Evolutionary conservation across 345 rosid genomes (phyloP).

Genomic region (Linum usitatissimum): DNA sequence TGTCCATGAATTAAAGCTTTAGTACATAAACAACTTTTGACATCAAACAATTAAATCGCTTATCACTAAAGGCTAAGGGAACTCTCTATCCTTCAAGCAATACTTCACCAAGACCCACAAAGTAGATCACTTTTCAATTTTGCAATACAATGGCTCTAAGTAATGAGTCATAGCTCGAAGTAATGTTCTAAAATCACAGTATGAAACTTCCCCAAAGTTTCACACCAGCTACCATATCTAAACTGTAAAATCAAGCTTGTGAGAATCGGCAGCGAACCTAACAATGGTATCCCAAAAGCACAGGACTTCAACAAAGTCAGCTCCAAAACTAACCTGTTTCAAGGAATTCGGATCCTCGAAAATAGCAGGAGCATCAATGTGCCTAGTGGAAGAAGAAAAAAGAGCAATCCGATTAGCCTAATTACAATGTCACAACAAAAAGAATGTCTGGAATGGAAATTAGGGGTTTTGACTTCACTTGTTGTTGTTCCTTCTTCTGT

Average conservation of each 20-base stretch:
- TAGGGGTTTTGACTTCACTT: constrained; percentile 22
- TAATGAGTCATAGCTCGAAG: not conserved
- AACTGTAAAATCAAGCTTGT: not conserved
- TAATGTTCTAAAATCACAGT: not conserved
- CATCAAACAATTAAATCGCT: not conserved
- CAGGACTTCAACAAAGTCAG: not conserved
- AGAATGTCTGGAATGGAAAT: not conserved
- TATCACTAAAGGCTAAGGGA: not conserved
- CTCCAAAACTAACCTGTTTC: constrained; percentile 38
- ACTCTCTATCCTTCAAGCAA: not conserved
- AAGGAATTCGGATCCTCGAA: constrained; percentile 77
- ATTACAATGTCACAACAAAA: not conserved
- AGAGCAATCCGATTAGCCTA: not conserved
- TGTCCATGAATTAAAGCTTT: not conserved
- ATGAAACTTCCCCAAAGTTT: not conserved
- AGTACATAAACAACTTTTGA: too few species aligned
- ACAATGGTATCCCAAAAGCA: not conserved
- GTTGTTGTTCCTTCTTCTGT: constrained; percentile 54
- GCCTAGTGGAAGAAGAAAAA: constrained; percentile 25
- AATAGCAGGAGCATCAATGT: constrained; percentile 42
- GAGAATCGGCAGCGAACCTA: not conserved
- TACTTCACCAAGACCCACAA: not conserved
- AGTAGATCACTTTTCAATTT: not conserved
- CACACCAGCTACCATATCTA: not conserved
- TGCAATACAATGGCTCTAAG: not conserved